Percentiles rank a stretch among this genome's conserved stretches.
These are phyloP conservation scores for Karstenula rhodostoma DNA, from an alignment of 2,329 filamentous ascomycete genomes.

Conservation along the genomic window DNA sequence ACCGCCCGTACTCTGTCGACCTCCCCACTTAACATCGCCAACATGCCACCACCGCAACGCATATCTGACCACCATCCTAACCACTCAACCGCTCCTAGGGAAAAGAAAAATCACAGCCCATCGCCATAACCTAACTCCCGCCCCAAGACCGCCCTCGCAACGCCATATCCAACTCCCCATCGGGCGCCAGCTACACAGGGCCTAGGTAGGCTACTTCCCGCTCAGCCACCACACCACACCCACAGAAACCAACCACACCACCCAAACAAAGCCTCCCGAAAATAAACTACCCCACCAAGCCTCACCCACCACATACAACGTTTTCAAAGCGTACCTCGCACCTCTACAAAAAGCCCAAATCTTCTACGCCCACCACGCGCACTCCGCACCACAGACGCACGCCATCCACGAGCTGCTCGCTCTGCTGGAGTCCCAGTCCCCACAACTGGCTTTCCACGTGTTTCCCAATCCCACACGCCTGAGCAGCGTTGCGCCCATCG, in stretches of 20 bases:
- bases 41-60: neutral
- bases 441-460: neutral
- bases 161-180: constrained; percentile 5
- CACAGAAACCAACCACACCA: neutral
- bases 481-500: neutral
- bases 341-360: neutral
- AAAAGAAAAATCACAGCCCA: neutral
- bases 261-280: neutral
- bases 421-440: too few relatives aligned
- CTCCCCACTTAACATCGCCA: neutral
- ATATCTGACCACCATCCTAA: neutral
- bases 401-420: constrained; percentile 3
- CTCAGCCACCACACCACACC: constrained; percentile 8
- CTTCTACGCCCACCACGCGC: constrained; percentile 7
- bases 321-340: neutral
- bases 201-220: constrained; percentile 13
- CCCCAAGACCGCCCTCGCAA: neutral
- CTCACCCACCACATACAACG: neutral
- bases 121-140: neutral
- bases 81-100: neutral
- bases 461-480: neutral
- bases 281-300: neutral
- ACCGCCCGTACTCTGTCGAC: neutral
- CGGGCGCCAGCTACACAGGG: constrained; percentile 10
- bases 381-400: neutral